phyloP scores from a whole-genome alignment of 2,329 filamentous ascomycete species.

The Fusarium penzigii region DNA sequence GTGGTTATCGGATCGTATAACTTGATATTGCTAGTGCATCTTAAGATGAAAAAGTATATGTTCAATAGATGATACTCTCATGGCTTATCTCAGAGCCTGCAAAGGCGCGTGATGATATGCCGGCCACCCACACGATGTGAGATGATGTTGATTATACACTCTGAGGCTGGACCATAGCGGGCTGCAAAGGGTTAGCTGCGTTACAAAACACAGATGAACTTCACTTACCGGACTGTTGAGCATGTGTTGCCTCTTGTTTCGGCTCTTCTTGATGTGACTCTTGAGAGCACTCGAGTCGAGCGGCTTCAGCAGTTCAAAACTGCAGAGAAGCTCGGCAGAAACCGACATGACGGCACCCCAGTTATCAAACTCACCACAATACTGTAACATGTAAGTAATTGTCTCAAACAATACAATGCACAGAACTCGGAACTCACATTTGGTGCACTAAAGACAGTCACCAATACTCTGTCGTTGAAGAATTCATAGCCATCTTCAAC shows the following conservation, averaged over 20 bases:
- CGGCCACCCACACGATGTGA: background rate
- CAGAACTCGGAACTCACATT: conserved; percentile 67
- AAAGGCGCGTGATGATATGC: too few species aligned
- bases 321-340: conserved; percentile 88
- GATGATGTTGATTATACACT: conserved; percentile 44
- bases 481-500: conserved; percentile 99
- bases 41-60: too few species aligned
- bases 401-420: background rate
- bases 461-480: conserved; percentile 90
- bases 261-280: conserved; percentile 97
- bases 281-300: conserved; percentile 95
- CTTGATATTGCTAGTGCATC: too few species aligned
- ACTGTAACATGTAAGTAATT: conserved; percentile 55
- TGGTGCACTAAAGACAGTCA: conserved; percentile 96
- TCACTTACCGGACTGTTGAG: conserved; percentile 89
- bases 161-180: conserved; percentile 57
- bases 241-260: conserved; percentile 92
- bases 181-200: conserved; percentile 38
- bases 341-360: conserved; percentile 99
- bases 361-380: conserved; percentile 98
- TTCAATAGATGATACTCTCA: too few species aligned
- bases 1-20: too few species aligned
- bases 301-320: conserved; percentile 95
- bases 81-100: too few species aligned
- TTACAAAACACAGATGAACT: background rate